A percentile compares a stretch with the other conserved stretches of the same genome.
These are phyloP conservation scores for Trypanosoma caninum DNA, from an alignment of 208 protist genomes.

Conservation along the genomic window DNA sequence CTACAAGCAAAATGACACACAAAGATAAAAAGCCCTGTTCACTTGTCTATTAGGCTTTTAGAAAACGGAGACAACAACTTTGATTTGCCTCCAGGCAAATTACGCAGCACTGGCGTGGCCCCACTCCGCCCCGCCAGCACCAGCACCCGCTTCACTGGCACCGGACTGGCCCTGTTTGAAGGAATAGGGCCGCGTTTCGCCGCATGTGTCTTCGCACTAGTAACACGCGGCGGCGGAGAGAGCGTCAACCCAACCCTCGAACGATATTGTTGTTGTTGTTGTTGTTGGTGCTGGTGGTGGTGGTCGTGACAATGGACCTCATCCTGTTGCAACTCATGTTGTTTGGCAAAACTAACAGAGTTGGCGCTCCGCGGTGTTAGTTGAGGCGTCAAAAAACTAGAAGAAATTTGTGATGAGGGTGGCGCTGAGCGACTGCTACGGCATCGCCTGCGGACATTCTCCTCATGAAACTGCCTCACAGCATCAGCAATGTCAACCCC, in stretches of 20 bases:
- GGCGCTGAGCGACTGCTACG: neutral
- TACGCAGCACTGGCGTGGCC: neutral
- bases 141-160: constrained; percentile 5
- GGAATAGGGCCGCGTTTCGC: neutral
- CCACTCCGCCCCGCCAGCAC: neutral
- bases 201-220: no score
- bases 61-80: neutral
- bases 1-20: neutral
- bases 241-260: no score
- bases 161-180: constrained; percentile 8
- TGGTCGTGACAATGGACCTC: neutral
- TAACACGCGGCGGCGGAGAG: no score
- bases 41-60: neutral
- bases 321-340: no score
- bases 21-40: neutral
- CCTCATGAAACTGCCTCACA: constrained; percentile 15
- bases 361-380: constrained; percentile 1
- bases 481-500: constrained; percentile 26
- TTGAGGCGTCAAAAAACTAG: neutral
- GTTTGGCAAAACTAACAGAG: neutral
- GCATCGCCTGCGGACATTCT: neutral
- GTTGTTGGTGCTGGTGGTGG: neutral
- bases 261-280: no score
- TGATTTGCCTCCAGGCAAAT: neutral
- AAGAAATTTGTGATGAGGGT: neutral